Evolutionary conservation across 345 rosid genomes (phyloP).

Genomic region (Reutealis trisperma): DNA sequence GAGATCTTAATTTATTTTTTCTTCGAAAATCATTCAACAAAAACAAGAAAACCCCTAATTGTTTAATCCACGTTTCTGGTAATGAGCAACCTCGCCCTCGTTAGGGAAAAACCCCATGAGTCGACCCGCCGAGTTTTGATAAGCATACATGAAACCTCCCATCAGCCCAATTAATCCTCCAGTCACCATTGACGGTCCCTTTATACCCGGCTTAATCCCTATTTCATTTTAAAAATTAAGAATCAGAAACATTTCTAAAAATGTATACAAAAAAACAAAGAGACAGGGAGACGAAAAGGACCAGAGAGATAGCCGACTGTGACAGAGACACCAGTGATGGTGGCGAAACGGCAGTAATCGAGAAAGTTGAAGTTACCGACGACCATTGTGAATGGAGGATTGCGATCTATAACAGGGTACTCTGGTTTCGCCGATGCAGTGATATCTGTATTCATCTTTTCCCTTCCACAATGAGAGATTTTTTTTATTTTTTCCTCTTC

Average conservation of each 20-base stretch:
- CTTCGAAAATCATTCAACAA: neutral
- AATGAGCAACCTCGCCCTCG: constrained; percentile 74
- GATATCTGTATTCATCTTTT: constrained; percentile 84
- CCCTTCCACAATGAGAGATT: neutral
- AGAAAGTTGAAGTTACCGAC: constrained; percentile 79
- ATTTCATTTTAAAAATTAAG: neutral
- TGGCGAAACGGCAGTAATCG: constrained; percentile 74
- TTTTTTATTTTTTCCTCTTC: neutral
- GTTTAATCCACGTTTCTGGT: constrained; percentile 30
- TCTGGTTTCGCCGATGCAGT: constrained; percentile 92
- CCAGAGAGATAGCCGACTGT: constrained; percentile 96
- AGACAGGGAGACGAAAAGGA: constrained; percentile 17
- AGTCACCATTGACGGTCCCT: constrained; percentile 96
- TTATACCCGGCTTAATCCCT: constrained; percentile 92
- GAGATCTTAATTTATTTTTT: neutral
- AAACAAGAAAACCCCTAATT: neutral
- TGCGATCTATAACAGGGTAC: constrained; percentile 82
- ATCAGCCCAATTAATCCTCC: constrained; percentile 92
- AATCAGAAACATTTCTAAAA: neutral
- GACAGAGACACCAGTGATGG: constrained; percentile 82
- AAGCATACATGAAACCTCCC: constrained; percentile 99
- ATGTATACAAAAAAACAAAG: neutral
- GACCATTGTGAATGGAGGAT: constrained; percentile 78
- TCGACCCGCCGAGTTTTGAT: constrained; percentile 95
- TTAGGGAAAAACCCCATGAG: constrained; percentile 97